Evolutionary conservation across 495 filamentous ascomycete species (phyloP).

Genomic region (Neurospora intermedia): DNA sequence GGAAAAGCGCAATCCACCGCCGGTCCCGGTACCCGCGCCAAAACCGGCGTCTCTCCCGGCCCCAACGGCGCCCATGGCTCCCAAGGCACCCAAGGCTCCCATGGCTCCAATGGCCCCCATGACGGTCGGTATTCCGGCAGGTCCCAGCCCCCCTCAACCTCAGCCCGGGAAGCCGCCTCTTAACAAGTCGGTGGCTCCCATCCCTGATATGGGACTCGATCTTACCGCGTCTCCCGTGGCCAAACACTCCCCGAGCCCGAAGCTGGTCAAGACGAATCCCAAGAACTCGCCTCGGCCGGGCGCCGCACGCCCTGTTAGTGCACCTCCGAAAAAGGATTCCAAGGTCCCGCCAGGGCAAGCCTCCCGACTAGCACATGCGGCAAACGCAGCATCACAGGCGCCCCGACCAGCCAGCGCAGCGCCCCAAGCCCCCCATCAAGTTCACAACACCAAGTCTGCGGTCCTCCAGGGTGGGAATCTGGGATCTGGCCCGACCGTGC

Average conservation of each 20-base stretch:
- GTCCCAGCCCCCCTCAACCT: conserved; percentile 6
- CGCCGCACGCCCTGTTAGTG: conserved; percentile 7
- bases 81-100: not conserved
- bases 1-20: conserved; percentile 14
- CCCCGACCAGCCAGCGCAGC: conserved; percentile 2
- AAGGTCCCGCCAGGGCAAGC: conserved; percentile 15
- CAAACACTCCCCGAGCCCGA: conserved; percentile 11
- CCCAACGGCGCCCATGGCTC: conserved; percentile 28
- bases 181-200: conserved; percentile 33
- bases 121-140: not conserved
- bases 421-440: conserved; percentile 2
- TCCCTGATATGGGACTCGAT: conserved; percentile 38
- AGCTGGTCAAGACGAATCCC: conserved; percentile 7
- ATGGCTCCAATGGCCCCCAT: not conserved
- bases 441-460: not conserved
- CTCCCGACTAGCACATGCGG: not conserved
- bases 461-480: not conserved
- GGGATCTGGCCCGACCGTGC: not conserved
- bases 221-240: conserved; percentile 13
- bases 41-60: conserved; percentile 11
- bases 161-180: conserved; percentile 15
- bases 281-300: conserved; percentile 13
- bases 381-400: conserved; percentile 22
- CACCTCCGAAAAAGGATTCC: conserved; percentile 23
- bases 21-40: not conserved